Evolutionary conservation across 2,329 filamentous ascomycete genomes (phyloP), one percentile per base, ranked within the genome.

Genomic region (Ophiobolus disseminans): DNA sequence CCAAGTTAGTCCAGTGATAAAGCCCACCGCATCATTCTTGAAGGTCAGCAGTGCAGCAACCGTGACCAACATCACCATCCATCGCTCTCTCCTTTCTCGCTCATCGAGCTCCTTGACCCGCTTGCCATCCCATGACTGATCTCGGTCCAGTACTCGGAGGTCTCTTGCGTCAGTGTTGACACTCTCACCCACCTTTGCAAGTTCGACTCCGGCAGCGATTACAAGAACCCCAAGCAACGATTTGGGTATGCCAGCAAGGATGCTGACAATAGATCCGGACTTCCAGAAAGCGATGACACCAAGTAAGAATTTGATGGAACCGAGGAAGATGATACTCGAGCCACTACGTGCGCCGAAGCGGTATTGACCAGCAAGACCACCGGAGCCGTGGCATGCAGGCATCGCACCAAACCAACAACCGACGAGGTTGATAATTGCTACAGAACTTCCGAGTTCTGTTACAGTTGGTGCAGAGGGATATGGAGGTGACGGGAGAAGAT

Each of bases 351-450:
- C 92, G 0, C 93, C 93, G 60, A 97, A 97, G 4, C 91, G 86
- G 70, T 91, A 90, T 70, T 97, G 93, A 0, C 89, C 94, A 4
- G 94, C 94, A 0, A 97, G 78, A 0, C 93, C 93, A 2, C 93
- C 93, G 0, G 91, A 91, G 4, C 93, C 93, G 69, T 97, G 94
- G 67, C 94, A 97, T 3, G 94, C 86, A 3, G 93, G 94, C 94
- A 97, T 97, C 4, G 88, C 89, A 38, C 92, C 92, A 63, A 96
- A 95, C 89, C 90, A 96, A 63, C 90, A 92, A 13, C 89, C 88
- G 1, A 88, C 71, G 3, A 97, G 76, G 68, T 97, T 97, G 84
- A 96, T 95, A 2, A 79, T 64, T 0, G 87, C 86, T 3, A 97
- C 90, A 45, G 90, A 96, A 50, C 92, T 70, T 1, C 92, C 93